phyloP scores from a whole-genome alignment of 2,329 filamentous ascomycete species.

The Stagonosporopsis chrysanthemi region DNA sequence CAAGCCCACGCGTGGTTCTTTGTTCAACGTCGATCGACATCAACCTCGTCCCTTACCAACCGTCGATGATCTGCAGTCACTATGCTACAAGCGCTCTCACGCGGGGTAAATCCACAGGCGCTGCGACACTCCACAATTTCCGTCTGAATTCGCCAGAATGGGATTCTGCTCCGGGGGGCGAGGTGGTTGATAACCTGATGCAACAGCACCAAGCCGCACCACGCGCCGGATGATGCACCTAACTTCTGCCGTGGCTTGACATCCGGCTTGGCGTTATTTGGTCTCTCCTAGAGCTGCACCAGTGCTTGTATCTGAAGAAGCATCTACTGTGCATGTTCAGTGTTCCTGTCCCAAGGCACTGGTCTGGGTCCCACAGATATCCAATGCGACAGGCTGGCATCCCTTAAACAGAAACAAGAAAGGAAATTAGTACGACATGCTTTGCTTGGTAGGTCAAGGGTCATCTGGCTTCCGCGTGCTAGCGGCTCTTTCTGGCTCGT shows the following conservation, averaged over 20 bases:
- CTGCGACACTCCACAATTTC: constrained; percentile 19
- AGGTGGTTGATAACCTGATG: constrained; percentile 16
- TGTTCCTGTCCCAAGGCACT: background rate
- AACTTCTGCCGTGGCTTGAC: constrained; percentile 15
- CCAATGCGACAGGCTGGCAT: background rate
- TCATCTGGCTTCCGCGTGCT: constrained; percentile 10
- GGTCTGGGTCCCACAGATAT: background rate
- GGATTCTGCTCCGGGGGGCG: constrained; percentile 19
- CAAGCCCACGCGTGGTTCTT: constrained; percentile 17
- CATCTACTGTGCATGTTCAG: background rate
- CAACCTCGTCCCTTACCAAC: background rate
- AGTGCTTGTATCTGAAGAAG: constrained; percentile 17
- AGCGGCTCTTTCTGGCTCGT: constrained; percentile 15
- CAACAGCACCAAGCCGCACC: constrained; percentile 19
- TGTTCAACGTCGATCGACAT: constrained; percentile 16
- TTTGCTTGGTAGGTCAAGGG: background rate
- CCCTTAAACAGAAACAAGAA: background rate
- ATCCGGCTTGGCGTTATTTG: constrained; percentile 15
- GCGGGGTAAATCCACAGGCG: constrained; percentile 23
- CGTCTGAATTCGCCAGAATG: constrained; percentile 15
- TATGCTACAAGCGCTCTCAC: constrained; percentile 13
- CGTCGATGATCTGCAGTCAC: constrained; percentile 16
- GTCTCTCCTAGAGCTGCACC: constrained; percentile 2
- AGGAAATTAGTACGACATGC: background rate
- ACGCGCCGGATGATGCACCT: constrained; percentile 18